Percentiles rank a stretch among this genome's conserved stretches.
phyloP scores from a whole-genome alignment of 2,329 filamentous ascomycete genomes.

The Xylogone sp. region DNA sequence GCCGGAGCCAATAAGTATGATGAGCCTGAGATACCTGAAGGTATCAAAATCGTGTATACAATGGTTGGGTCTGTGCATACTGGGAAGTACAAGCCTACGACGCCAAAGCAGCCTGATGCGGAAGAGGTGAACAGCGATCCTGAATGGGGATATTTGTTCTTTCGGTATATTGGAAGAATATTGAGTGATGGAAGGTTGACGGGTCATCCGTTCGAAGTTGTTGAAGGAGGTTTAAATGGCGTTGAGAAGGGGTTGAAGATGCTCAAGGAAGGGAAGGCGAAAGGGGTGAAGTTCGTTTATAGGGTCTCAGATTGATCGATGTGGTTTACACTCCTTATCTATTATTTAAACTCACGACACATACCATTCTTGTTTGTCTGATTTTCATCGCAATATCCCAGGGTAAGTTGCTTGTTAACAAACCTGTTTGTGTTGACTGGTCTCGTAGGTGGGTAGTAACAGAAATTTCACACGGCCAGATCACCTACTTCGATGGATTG shows the following conservation, averaged over 20 bases:
- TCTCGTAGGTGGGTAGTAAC: no score
- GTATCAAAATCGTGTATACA: conserved; percentile 8
- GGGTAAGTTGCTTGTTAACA: no score
- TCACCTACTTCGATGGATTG: no score
- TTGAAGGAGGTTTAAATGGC: conserved; percentile 40
- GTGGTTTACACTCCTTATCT: no score
- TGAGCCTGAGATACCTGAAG: conserved; percentile 6
- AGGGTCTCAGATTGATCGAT: conserved; percentile 4
- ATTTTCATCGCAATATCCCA: no score
- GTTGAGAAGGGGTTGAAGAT: conserved; percentile 46
- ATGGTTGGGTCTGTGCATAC: conserved; percentile 12
- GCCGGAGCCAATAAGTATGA: conserved; percentile 10
- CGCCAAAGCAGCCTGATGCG: conserved; percentile 11
- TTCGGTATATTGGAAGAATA: conserved; percentile 23
- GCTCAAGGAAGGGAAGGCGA: conserved; percentile 55
- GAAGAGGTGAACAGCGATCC: conserved; percentile 4
- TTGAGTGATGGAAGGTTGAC: conserved; percentile 44
- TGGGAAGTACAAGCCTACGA: conserved; percentile 8
- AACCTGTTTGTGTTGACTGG: no score
- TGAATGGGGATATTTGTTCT: conserved; percentile 13
- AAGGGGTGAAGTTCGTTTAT: conserved; percentile 60
- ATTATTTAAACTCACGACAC: no score
- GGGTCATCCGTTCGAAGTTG: conserved; percentile 43
- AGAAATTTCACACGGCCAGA: no score
- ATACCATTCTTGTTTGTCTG: no score